Base-by-base conservation (phyloP, 305 asterid genomes). In the Fraxinus velutina region DNA sequence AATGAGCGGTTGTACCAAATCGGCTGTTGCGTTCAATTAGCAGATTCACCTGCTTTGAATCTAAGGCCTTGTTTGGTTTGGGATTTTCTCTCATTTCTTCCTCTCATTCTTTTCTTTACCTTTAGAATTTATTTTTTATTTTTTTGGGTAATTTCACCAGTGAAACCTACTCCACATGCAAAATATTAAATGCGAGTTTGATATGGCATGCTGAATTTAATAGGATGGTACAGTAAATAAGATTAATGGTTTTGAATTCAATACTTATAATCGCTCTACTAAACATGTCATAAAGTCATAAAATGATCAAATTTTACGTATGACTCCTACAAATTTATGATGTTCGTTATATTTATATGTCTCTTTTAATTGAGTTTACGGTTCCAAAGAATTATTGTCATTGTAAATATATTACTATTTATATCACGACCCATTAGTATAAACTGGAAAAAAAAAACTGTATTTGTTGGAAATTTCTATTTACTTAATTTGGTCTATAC, bases 1-100 rank as follows among this genome's bases (percentile, higher is more conserved):
- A 27, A 10, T 66, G 73, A 66, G 73, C 73, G 73, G 72, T 66
- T 66, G 73, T 66, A 66, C 36, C 73, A 22, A 66, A 66, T 27
- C 73, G 73, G 73, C 73, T 9, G 73, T 66, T 66, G 73, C 8
- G n/a, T 66, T 66, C 73, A 66, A 66, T 66, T 9, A 64, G 34
- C 73, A 66, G 36, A 2, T 66, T 10, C 73, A 66, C 17, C n/a
- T 24, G 73, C 34, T 62, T 22, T 66, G 73, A 66, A 66, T 66
- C 73, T 66, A 27, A 66, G 73, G 36, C 73, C 73, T 66, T 12
- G 73, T 22, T 66, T 66, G 73, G 17, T 24, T 27, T 27, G 73
- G 6, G 73, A 64, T 10, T 24, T 27, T 24, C n/a, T 27, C 34
- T 66, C 73, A 29, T 64, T 10, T 24, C 34, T 22, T 21, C 7